Evolutionary conservation across 768 basidiomycete genomes (phyloP), one percentile per base, ranked within the genome.

Genomic region (Hygrophorus pudorinus): DNA sequence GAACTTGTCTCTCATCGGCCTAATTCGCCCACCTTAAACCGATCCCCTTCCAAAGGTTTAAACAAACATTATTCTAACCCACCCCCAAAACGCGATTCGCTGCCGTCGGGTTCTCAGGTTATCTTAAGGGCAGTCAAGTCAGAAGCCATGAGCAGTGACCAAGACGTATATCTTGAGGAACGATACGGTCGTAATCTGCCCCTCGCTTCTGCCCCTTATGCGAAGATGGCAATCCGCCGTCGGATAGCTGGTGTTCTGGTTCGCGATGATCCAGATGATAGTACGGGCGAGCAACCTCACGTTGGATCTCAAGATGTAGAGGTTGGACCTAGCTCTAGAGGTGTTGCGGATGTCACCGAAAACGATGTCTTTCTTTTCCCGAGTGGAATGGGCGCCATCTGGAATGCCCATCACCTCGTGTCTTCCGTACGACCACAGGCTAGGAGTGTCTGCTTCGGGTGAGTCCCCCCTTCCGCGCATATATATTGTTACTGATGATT

Each of bases 361-460:
- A 72, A 84, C 31, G 94, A 97, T 49, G 94, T 98, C 0, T 97
- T 76, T 59, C 67, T 99, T 18, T 92, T 73, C 54, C 75, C 89
- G 0, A 76, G 80, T 0, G 94, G 94, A 1, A 98, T 99, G 94
- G 65, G 81, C 28, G 92, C 94, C 1, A 94, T 99, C 41, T 99
- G 88, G 86, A 83, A 73, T 56, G 81, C 91, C 0, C 91, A 96
- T 56, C 75, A 85, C 51, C 65, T 91, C 7, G 74, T 75, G 5
- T 64, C 79, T 45, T 59, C 65, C 18, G 70, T 66, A 2, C 65
- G 69, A 24, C 73, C 77, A 32, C 52, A 59, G 8, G 81, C 78
- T 8, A 96, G 93, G 67, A 93, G 88, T 53, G 76, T 93, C 24
- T 94, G 90, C 56, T 97, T 94, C 53, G 94, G 94, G 93, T 94